phyloP scores from a whole-genome alignment of 805 yeast species.

The Zygosaccharomyces bailii region DNA sequence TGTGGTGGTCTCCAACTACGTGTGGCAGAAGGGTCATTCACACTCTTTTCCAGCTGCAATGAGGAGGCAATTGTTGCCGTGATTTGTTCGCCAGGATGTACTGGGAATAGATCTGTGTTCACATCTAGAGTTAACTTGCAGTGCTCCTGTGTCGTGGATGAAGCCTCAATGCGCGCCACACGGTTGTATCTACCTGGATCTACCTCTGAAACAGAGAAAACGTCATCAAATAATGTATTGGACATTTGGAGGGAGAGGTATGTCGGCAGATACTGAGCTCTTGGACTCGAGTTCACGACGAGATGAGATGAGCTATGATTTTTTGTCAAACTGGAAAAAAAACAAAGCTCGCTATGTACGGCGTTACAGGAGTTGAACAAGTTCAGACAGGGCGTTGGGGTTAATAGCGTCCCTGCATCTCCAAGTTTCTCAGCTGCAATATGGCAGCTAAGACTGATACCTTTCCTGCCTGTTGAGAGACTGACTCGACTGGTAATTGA shows the following conservation, averaged over 20 bases:
- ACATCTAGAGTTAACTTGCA: slow-evolving; percentile 83
- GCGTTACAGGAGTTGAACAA: neutral
- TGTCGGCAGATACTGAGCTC: too few species aligned
- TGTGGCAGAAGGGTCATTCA: slow-evolving; percentile 38
- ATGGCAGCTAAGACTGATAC: too few species aligned
- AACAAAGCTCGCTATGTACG: neutral
- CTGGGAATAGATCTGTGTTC: slow-evolving; percentile 89
- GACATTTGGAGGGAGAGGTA: slow-evolving; percentile 43
- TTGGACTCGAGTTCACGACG: neutral
- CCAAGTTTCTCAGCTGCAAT: too few species aligned
- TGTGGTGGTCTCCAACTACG: slow-evolving; percentile 57
- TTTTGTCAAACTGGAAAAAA: neutral
- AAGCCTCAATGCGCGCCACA: slow-evolving; percentile 84
- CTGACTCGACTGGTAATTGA: too few species aligned
- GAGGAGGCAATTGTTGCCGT: slow-evolving; percentile 85
- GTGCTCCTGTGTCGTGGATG: slow-evolving; percentile 67
- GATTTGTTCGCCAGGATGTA: slow-evolving; percentile 66
- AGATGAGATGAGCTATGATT: slow-evolving; percentile 1
- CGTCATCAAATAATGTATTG: slow-evolving; percentile 85
- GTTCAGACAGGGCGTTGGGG: too few species aligned
- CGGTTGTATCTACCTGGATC: slow-evolving; percentile 90
- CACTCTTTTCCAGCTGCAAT: slow-evolving; percentile 45
- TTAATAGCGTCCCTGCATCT: too few species aligned
- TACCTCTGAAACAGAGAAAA: slow-evolving; percentile 77
- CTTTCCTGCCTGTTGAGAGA: too few species aligned